Evolutionary conservation across 129 eudicot genomes (phyloP).

Genomic region (Flaveria robusta): DNA sequence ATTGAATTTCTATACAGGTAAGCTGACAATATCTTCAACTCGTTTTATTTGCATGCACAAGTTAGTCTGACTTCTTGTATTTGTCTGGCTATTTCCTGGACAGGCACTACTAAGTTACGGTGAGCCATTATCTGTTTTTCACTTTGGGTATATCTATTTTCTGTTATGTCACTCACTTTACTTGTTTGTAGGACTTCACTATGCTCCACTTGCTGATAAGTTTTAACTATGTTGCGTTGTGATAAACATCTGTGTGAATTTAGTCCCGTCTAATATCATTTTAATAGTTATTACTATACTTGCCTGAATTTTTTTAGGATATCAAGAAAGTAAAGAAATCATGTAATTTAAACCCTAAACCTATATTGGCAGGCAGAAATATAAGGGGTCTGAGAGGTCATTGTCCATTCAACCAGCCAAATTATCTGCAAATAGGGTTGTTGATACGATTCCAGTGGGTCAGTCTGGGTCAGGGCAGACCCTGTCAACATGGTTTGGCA

Average conservation of each 20-base stretch:
- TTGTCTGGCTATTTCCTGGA: conserved; percentile 84
- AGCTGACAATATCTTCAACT: not conserved
- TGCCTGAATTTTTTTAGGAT: not conserved
- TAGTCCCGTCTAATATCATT: not conserved
- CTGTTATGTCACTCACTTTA: conserved; percentile 25
- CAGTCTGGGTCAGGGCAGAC: too few relatives aligned
- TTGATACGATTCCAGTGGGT: too few relatives aligned
- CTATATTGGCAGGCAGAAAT: not conserved
- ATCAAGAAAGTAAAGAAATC: not conserved
- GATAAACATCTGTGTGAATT: not conserved
- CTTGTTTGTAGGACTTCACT: conserved; percentile 71
- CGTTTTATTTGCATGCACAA: not conserved
- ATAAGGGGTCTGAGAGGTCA: not conserved
- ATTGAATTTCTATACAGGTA: conserved; percentile 83
- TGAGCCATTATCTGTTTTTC: conserved; percentile 25
- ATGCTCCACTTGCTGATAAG: conserved; percentile 93
- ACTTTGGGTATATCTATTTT: conserved; percentile 1
- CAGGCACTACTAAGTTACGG: conserved; percentile 88
- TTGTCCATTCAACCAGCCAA: not conserved
- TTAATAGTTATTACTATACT: not conserved
- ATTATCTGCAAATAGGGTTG: not conserved
- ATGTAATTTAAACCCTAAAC: not conserved
- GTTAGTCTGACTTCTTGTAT: conserved; percentile 18
- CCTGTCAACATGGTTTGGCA: too few relatives aligned
- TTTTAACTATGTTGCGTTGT: conserved; percentile 16